Base-by-base conservation (phyloP, 73 alveolate genomes). In the Paramecium pentaurelia region DNA sequence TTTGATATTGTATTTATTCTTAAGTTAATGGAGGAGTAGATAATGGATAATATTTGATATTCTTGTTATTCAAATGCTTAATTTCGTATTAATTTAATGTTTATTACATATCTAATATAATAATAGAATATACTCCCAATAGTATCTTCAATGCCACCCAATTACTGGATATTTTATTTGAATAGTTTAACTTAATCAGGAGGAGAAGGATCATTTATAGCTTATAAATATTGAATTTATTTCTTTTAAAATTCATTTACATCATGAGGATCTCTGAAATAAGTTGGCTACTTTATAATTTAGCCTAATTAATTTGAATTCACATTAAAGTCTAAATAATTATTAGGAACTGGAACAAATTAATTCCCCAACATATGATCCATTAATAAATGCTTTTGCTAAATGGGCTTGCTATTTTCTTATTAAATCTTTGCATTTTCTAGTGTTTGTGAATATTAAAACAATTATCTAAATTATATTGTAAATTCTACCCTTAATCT, bases 131-230 rank as follows among this genome's bases (percentile, higher is more conserved):
- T 64, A 64, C 84, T 75, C 27, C 88, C 88, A 37, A 75, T 42
- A 4, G 88, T 75, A 75, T 75, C 88, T 38, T 75, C 88, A 3
- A 75, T 75, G 22, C 88, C 88, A 6, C 88, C 88, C 37, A 75
- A 75, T 38, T 75, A 5, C 28, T 75, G 12, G 12, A 75, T 75
- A 14, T 75, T 75, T 75, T 75, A 75, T 75, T 75, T 75, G 37
- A 75, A 42, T 38, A 38, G 9, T 42, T 75, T 75, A 20, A 38
- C 88, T 38, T 75, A 38, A 3, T 75, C 88, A 22, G 88, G 88
- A 36, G 88, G 88, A 10, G 60, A 18, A 12, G 88, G 88, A 42
- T 75, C 88, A 75, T 42, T 75, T 20, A 75, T 38, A 2, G 68
- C 58, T 75, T 75, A 75, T 0, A 75, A 8, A 18, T 75, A 75